Evolutionary conservation across 1,284 basidiomycete genomes (phyloP).

Genomic region (Pulchroboletus neoregius): DNA sequence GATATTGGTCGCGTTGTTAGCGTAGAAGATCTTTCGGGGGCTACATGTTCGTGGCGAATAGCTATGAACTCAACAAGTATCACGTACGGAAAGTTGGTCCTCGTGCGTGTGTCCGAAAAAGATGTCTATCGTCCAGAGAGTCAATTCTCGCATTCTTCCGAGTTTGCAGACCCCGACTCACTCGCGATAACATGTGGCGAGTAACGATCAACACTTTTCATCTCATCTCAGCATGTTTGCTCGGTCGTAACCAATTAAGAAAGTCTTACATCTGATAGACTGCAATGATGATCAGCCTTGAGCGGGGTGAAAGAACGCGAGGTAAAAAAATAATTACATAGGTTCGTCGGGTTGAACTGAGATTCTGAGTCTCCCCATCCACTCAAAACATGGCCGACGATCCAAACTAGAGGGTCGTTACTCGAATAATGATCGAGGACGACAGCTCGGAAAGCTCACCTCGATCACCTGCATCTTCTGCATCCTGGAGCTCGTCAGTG

Average conservation of each 20-base stretch:
- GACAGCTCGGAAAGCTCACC: conserved; percentile 34
- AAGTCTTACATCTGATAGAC: conserved; percentile 50
- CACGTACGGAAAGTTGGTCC: conserved; percentile 60
- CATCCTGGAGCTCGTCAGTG: conserved; percentile 75
- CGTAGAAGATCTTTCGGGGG: conserved; percentile 39
- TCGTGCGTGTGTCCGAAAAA: conserved; percentile 83
- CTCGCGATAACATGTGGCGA: conserved; percentile 75
- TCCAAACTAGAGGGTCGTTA: conserved; percentile 54
- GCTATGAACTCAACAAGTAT: neutral
- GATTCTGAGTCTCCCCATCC: conserved; percentile 69
- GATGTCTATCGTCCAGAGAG: conserved; percentile 44
- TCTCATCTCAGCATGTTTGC: conserved; percentile 1
- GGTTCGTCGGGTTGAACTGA: conserved; percentile 54
- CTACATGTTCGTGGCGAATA: neutral
- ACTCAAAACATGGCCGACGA: conserved; percentile 70
- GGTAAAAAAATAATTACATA: conserved; percentile 49
- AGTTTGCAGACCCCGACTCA: conserved; percentile 29
- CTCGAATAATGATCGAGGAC: neutral
- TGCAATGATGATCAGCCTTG: conserved; percentile 35
- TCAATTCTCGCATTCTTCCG: neutral
- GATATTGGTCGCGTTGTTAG: conserved; percentile 42
- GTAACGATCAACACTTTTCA: conserved; percentile 60
- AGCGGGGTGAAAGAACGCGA: conserved; percentile 28
- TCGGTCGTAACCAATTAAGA: neutral
- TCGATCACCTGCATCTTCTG: conserved; percentile 64